phyloP scores from a whole-genome alignment of 148 eudicot genomes.

The Nyssa sinensis region DNA sequence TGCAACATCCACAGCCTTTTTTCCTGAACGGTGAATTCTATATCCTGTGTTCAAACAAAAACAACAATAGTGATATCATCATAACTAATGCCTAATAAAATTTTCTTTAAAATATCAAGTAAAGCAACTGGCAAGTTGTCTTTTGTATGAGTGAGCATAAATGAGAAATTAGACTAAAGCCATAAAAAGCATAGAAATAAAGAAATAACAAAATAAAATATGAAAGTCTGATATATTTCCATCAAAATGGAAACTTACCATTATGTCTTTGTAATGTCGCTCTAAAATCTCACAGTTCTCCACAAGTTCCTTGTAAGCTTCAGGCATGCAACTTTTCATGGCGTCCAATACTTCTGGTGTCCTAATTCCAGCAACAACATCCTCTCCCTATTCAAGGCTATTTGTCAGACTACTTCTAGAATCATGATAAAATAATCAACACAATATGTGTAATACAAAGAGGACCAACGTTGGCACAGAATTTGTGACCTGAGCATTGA shows the following conservation, averaged over 20 bases:
- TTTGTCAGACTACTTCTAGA: conserved; percentile 1
- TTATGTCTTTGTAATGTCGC: conserved; percentile 95
- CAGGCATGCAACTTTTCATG: conserved; percentile 90
- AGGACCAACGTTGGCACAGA: not conserved
- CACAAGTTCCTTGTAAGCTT: conserved; percentile 89
- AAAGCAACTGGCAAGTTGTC: not conserved
- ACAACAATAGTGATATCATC: not conserved
- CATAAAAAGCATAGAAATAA: not conserved
- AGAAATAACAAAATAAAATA: not conserved
- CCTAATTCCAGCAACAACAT: conserved; percentile 96
- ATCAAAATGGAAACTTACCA: conserved; percentile 47
- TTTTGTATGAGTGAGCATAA: not conserved
- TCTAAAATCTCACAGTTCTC: conserved; percentile 95
- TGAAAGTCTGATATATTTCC: not conserved
- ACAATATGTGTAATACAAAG: not conserved
- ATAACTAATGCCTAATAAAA: not conserved
- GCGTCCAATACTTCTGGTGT: conserved; percentile 87
- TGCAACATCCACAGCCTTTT: conserved; percentile 99
- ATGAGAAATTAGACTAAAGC: not conserved
- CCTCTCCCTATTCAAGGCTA: conserved; percentile 71
- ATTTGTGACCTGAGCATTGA: conserved; percentile 82
- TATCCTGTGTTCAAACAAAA: conserved; percentile 71
- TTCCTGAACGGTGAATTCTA: conserved; percentile 99
- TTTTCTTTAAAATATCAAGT: not conserved
- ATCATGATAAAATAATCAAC: not conserved